Percentiles rank a stretch among this genome's conserved stretches.
Conservation (phyloP, 345 rosid genomes). For the Pugionium cornutum region DNA sequence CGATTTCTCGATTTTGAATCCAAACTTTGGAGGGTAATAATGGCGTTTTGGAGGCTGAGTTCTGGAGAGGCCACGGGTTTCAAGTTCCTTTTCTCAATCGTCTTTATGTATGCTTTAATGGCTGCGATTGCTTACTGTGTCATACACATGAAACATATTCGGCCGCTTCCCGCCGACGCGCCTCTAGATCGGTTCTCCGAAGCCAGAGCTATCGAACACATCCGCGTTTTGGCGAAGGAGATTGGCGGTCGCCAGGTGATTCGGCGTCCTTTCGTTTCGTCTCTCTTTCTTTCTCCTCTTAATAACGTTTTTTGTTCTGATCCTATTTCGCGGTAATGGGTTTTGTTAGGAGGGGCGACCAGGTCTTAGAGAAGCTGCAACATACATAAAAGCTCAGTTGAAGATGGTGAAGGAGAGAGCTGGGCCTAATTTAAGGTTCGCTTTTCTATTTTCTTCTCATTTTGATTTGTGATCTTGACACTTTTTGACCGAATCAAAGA, state of each 20-base stretch:
- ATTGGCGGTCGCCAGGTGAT: conserved; percentile 90
- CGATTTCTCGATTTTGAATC: conserved; percentile 14
- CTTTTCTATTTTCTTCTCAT: not conserved
- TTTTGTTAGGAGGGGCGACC: conserved; percentile 78
- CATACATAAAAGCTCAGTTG: conserved; percentile 68
- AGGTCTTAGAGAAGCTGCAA: conserved; percentile 82
- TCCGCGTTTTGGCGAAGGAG: conserved; percentile 68
- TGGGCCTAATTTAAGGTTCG: conserved; percentile 68
- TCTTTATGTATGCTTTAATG: conserved; percentile 64
- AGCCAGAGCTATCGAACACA: conserved; percentile 85
- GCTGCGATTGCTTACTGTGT: conserved; percentile 55
- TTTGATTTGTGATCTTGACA: not conserved
- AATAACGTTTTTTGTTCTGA: not conserved
- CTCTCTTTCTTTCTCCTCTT: not conserved
- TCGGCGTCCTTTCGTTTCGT: conserved; percentile 22
- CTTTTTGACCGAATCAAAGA: conserved; percentile 11
- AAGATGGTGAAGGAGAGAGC: conserved; percentile 73
- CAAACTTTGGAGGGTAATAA: conserved; percentile 2
- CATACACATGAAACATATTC: conserved; percentile 60
- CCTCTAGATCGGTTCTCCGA: conserved; percentile 93
- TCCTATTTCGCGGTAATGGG: not conserved
- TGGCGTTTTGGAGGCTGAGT: conserved; percentile 57
- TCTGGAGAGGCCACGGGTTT: conserved; percentile 63
- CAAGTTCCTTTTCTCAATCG: conserved; percentile 58
- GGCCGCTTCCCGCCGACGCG: conserved; percentile 72